Base-by-base conservation (phyloP, 1,284 basidiomycete genomes). In the Dichomitus squalens region DNA sequence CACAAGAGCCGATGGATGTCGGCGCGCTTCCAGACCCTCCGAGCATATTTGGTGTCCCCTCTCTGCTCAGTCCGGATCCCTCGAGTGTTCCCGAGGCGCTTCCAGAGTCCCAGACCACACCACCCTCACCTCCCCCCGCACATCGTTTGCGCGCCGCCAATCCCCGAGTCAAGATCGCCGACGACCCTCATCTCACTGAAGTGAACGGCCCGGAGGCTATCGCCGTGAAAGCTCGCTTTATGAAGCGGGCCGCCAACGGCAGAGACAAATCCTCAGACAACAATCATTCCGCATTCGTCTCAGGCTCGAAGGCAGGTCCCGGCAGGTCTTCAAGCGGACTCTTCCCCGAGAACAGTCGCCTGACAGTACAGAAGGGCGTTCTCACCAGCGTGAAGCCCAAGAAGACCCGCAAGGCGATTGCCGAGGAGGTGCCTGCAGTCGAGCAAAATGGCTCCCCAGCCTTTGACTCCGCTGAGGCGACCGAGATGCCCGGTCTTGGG, bases 81-180 rank as follows among this genome's bases (percentile, higher is more conserved):
- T 49, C 77, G 5, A 5, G 11, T 31, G 29, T 31, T 16, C 74
- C 76, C 11, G 68, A 73, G 48, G 75, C 49, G 9, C 27, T 46
- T 25, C 27, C 43, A 6, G 29, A 31, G 6, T 5, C 6, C 12
- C 35, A 41, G 40, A 23, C 23, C 9, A 40, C 43, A 1, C 36
- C 39, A n/a, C 54, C 47, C 11, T 49, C 46, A 3, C 14, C 46
- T 6, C 23, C 69, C 0, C 80, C 82, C 35, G 68, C 71, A 1
- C 84, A 84, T 66, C 78, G 79, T 52, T 70, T 68, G 2, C 79
- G 81, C 43, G 72, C 69, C 14, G 74, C 76, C 8, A 83, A 85
- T 25, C 83, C 86, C 18, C 74, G 75, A 3, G 78, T 88, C 16
- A 82, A 81, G 63, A 66, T 81, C 53, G 68, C 78, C 4, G 80